phyloP scores from a whole-genome alignment of 352 stramenopile species.

The Pythium phragmitis region DNA sequence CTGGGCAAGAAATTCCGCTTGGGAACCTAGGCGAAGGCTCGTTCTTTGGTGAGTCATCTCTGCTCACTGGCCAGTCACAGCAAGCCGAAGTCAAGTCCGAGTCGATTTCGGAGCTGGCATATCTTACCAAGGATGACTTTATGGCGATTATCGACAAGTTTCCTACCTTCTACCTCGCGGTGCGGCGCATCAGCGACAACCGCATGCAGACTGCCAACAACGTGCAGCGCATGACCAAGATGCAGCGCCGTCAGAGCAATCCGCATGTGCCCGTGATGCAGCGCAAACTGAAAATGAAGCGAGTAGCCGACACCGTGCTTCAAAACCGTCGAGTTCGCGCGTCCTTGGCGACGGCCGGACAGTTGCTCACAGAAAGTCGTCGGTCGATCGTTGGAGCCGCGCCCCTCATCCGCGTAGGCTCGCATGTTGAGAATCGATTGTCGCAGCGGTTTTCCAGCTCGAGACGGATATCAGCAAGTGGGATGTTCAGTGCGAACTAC shows the following conservation, averaged over 20 bases:
- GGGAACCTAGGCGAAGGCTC: constrained; percentile 70
- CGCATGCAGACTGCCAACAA: constrained; percentile 67
- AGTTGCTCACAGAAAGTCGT: constrained; percentile 11
- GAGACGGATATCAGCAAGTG: constrained; percentile 12
- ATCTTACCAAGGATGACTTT: constrained; percentile 60
- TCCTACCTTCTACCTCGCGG: constrained; percentile 62
- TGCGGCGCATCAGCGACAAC: constrained; percentile 66
- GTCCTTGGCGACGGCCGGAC: constrained; percentile 11
- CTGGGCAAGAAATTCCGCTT: constrained; percentile 39
- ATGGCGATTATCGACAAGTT: constrained; percentile 58
- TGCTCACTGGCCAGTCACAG: constrained; percentile 53
- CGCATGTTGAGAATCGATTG: constrained; percentile 1
- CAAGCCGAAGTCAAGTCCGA: constrained; percentile 63
- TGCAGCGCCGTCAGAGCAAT: constrained; percentile 38
- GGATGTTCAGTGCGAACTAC: constrained; percentile 27
- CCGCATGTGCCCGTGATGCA: constrained; percentile 2
- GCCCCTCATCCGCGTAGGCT: background rate
- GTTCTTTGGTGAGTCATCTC: constrained; percentile 73
- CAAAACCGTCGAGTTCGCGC: background rate
- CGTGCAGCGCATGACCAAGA: constrained; percentile 61
- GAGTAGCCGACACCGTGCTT: constrained; percentile 13
- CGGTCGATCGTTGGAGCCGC: background rate
- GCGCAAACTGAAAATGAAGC: constrained; percentile 16
- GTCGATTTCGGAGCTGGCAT: constrained; percentile 63
- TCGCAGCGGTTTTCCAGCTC: constrained; percentile 26